Percentiles rank a stretch among this genome's conserved stretches.
Conservation (phyloP, 2,329 filamentous ascomycete species). For the Fusarium praegraminearum region DNA sequence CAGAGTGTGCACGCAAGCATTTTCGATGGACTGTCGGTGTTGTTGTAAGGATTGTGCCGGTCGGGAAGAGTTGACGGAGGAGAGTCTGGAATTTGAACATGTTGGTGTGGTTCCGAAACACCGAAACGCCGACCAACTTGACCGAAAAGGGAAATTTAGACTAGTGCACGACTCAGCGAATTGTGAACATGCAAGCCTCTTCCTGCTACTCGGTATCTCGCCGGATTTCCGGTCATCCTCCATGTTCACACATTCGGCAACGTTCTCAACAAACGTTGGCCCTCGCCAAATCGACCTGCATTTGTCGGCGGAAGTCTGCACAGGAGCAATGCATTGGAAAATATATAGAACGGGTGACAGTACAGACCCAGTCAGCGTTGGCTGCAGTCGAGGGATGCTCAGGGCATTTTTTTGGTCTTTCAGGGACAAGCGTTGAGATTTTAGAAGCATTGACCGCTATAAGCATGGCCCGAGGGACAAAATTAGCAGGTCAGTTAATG, state of each 20-base stretch:
- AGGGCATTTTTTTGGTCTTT: too few species aligned
- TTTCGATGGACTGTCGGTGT: not conserved
- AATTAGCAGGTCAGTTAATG: too few species aligned
- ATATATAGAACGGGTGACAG: too few species aligned
- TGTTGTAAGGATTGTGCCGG: not conserved
- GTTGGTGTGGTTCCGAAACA: not conserved
- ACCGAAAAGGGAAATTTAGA: not conserved
- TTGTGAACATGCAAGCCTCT: not conserved
- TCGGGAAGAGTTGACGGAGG: not conserved
- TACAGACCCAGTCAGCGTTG: too few species aligned
- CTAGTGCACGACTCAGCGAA: too few species aligned
- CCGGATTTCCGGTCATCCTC: not conserved
- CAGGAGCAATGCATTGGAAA: too few species aligned
- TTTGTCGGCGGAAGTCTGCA: not conserved
- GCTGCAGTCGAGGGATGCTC: too few species aligned
- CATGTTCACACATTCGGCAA: too few species aligned
- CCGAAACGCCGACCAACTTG: not conserved
- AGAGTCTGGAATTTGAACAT: not conserved
- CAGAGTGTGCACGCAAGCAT: not conserved
- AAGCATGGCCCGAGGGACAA: too few species aligned
- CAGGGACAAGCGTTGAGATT: too few species aligned
- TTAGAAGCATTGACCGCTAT: too few species aligned
- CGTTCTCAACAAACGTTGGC: not conserved
- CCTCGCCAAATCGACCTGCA: not conserved
- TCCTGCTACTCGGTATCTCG: not conserved